These are phyloP conservation scores for Mycena rebaudengoi DNA, from an alignment of 768 basidiomycete genomes.

Conservation along the genomic window DNA sequence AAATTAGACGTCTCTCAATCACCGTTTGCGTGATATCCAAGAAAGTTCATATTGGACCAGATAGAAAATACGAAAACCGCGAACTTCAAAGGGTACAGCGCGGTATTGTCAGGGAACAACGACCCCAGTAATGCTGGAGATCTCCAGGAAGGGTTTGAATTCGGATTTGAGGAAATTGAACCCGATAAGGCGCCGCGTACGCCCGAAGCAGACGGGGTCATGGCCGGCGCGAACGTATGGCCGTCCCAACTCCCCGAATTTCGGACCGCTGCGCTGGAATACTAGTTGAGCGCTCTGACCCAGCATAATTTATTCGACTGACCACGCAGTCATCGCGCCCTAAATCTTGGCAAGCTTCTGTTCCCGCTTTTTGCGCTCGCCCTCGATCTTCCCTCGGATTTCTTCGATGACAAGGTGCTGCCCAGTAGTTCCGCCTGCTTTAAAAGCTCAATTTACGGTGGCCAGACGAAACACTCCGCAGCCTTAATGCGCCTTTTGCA, in stretches of 20 bases:
- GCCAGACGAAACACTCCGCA: constrained; percentile 66
- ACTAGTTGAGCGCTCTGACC: too few species aligned
- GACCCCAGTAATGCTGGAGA: neutral
- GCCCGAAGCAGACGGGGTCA: neutral
- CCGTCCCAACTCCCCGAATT: neutral
- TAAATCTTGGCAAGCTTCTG: constrained; percentile 48
- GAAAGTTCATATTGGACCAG: neutral
- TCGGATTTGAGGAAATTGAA: neutral
- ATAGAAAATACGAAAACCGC: neutral
- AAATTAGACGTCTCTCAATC: neutral
- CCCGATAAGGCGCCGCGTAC: too few species aligned
- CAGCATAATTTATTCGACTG: too few species aligned
- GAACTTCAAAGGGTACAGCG: neutral
- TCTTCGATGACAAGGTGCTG: constrained; percentile 73
- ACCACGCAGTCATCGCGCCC: constrained; percentile 43
- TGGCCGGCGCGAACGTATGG: neutral
- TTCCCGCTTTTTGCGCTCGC: constrained; percentile 80
- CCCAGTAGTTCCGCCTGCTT: neutral
- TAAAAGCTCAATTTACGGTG: neutral
- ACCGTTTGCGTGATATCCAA: neutral
- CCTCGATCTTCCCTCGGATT: constrained; percentile 64
- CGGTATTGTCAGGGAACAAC: neutral
- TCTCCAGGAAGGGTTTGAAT: neutral
- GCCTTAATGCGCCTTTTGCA: constrained; percentile 74
- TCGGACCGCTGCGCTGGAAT: neutral